These are phyloP conservation scores for Ustilago esculenta DNA, from an alignment of 1,284 basidiomycete species.

Conservation along the genomic window DNA sequence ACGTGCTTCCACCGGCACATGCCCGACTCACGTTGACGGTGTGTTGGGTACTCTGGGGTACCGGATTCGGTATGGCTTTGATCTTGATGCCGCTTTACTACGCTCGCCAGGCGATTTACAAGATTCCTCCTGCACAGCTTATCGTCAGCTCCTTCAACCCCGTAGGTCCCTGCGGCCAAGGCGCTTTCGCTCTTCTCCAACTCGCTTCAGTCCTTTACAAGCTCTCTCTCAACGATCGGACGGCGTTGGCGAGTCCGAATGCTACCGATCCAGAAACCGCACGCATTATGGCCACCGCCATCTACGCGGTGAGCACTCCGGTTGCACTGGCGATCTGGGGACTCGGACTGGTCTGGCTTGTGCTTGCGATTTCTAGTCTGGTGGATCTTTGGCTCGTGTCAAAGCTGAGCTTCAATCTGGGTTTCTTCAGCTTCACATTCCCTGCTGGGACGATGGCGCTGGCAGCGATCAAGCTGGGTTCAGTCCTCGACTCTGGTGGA, in stretches of 20 bases:
- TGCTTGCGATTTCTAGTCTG: slow-evolving; percentile 65
- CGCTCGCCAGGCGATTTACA: slow-evolving; percentile 70
- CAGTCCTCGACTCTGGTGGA: slow-evolving; percentile 42
- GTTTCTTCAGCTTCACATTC: slow-evolving; percentile 60
- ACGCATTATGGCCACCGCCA: slow-evolving; percentile 45
- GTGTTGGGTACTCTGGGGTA: slow-evolving; percentile 69
- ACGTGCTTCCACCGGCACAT: slow-evolving; percentile 70
- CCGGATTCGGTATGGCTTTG: slow-evolving; percentile 70
- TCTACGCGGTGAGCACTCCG: slow-evolving; percentile 43
- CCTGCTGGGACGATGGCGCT: slow-evolving; percentile 56
- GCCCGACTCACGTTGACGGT: slow-evolving; percentile 72
- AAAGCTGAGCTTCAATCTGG: slow-evolving; percentile 55
- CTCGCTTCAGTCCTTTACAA: slow-evolving; percentile 62
- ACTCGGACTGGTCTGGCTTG: slow-evolving; percentile 69
- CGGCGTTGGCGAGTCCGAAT: slow-evolving; percentile 13
- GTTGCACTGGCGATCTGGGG: slow-evolving; percentile 69
- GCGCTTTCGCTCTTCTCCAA: slow-evolving; percentile 73
- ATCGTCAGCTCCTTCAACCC: slow-evolving; percentile 75
- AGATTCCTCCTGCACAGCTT: slow-evolving; percentile 69
- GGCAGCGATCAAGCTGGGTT: slow-evolving; percentile 48
- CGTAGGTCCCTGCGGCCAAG: slow-evolving; percentile 73
- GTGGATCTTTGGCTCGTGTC: slow-evolving; percentile 50
- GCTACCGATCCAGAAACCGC: slow-evolving; percentile 25
- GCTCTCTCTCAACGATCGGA: slow-evolving; percentile 16
- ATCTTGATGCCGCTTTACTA: slow-evolving; percentile 73